These are phyloP conservation scores for Gyromitra esculenta DNA, from an alignment of 2,329 filamentous ascomycete genomes.

Conservation along the genomic window DNA sequence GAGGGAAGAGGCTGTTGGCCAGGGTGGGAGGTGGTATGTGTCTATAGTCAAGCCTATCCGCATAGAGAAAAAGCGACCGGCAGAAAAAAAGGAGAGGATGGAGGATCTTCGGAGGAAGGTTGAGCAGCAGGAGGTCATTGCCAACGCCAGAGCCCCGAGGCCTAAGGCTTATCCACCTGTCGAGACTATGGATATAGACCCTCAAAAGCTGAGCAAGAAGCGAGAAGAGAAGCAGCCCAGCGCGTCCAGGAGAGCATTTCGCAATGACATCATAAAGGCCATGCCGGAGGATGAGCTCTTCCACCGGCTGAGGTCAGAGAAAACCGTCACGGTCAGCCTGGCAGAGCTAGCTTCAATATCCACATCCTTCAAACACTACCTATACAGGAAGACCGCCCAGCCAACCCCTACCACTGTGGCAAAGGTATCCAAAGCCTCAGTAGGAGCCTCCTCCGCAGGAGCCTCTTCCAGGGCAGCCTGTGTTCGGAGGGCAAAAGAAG, in stretches of 20 bases:
- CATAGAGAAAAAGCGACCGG: not conserved
- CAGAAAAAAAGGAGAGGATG: not conserved
- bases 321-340: not conserved
- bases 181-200: not conserved
- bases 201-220: not conserved
- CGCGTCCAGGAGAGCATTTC: not conserved
- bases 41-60: not conserved
- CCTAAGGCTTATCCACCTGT: not conserved
- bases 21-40: not conserved
- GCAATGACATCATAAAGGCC: not conserved
- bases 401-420: not conserved
- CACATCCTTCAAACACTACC: not conserved
- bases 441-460: not conserved
- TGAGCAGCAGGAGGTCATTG: not conserved
- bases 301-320: not conserved
- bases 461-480: too few species aligned
- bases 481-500: not conserved
- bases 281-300: not conserved
- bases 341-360: not conserved
- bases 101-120: not conserved
- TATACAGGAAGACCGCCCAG: not conserved
- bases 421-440: not conserved
- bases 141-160: not conserved
- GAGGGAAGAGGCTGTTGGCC: not conserved
- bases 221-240: not conserved